Percentiles rank a stretch among this genome's conserved stretches.
Conservation (phyloP, 73 alveolate species). For the Stentor roeselii region DNA sequence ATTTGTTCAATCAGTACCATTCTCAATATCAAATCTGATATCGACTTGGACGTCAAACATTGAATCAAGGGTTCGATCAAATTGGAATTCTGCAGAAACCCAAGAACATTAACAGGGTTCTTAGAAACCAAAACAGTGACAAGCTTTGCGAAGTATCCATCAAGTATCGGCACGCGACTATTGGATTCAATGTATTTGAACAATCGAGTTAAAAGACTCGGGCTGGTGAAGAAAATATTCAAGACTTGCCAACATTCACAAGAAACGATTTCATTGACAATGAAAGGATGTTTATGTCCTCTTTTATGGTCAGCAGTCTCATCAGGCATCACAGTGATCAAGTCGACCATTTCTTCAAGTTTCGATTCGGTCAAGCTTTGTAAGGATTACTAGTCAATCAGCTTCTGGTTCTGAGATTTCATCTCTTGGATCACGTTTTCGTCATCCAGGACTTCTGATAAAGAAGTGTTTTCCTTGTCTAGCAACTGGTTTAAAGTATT, state of each 20-base stretch:
- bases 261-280: slow-evolving; percentile 7
- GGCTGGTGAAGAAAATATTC: not conserved
- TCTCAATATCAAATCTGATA: not conserved
- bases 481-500: not conserved
- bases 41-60: not conserved
- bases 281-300: slow-evolving; percentile 16
- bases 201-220: not conserved
- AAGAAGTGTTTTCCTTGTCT: not conserved
- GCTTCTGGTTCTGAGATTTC: slow-evolving; percentile 2
- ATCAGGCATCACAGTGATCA: not conserved
- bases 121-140: not conserved
- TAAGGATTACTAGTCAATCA: slow-evolving; percentile 14
- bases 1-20: not conserved
- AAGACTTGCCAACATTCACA: not conserved
- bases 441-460: slow-evolving; percentile 1
- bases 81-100: not conserved
- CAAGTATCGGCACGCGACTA: not conserved
- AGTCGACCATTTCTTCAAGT: not conserved
- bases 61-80: not conserved
- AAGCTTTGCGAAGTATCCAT: slow-evolving; percentile 13
- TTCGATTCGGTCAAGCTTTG: not conserved
- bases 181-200: not conserved
- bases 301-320: not conserved
- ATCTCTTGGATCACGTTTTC: slow-evolving; percentile 20
- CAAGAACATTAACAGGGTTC: not conserved